Evolutionary conservation across 306 rosid species (phyloP), one percentile per base, ranked within the genome.

Genomic region (Prunus padus): DNA sequence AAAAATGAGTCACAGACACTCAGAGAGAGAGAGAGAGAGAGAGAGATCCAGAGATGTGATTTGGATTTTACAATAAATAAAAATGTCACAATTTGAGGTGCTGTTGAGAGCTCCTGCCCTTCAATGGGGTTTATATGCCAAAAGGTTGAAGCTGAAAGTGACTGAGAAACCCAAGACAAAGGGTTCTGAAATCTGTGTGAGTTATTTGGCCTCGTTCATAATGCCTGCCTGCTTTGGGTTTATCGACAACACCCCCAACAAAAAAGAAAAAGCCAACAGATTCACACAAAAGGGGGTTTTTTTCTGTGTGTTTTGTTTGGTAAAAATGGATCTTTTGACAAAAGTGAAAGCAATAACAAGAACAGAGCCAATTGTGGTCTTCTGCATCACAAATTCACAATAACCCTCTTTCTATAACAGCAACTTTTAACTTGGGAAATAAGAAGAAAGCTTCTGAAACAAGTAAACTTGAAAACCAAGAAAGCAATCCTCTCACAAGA

Each of bases 151-250:
- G 81, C 57, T 33, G 72, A 72, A 49, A 33, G 68, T 18, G 72
- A 30, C 60, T 85, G 88, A 79, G 76, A 75, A 61, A 65, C 30
- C 76, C 71, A 79, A 66, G 55, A 73, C 44, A 70, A 1, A 63
- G 23, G 23, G 44, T 26, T 14, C 44, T 5, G 66, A 6, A 61
- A 55, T 55, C 61, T 31, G 33, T 8, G 40, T n/a, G 59, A 30
- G 57, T 33, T 45, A 40, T 8, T 81, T 76, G 83, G 73, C 82
- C 56, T 84, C 74, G 67, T 77, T 8, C 10, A 54, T 66, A 25
- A 54, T 76, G 16, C 63, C 33, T 28, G 30, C 67, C 16, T 13
- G 3, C 86, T 74, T 87, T 49, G 88, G 76, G 70, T 78, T 79
- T 63, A 73, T 79, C 89, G 76, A 85, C 76, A 57, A 8, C 59